A percentile compares a stretch with the other conserved stretches of the same genome.
These are phyloP conservation scores for Calendula officinalis DNA, from an alignment of 129 eudicot species.

Conservation along the genomic window DNA sequence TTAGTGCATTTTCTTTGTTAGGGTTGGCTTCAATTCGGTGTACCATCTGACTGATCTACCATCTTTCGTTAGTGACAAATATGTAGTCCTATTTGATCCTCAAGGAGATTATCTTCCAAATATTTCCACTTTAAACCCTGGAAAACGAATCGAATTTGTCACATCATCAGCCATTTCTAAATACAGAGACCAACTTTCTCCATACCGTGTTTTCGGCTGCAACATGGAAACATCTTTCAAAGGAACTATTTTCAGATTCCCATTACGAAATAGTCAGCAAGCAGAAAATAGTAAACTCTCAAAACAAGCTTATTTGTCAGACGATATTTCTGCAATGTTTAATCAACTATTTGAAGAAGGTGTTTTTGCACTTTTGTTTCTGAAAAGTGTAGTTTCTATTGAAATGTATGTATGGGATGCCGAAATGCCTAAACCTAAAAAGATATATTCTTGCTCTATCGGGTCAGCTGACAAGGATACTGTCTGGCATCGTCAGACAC, in stretches of 20 bases:
- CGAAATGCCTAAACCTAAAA: slow-evolving; percentile 66
- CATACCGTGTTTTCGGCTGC: slow-evolving; percentile 94
- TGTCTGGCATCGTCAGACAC: slow-evolving; percentile 82
- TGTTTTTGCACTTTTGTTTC: slow-evolving; percentile 67
- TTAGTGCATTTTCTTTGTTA: neutral
- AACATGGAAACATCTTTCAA: slow-evolving; percentile 74
- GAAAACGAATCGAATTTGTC: slow-evolving; percentile 88
- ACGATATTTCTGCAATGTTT: slow-evolving; percentile 74
- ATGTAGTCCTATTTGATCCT: slow-evolving; percentile 94
- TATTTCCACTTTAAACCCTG: slow-evolving; percentile 85
- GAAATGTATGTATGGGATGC: slow-evolving; percentile 94
- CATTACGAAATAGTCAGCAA: slow-evolving; percentile 84
- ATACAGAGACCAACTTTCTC: slow-evolving; percentile 83
- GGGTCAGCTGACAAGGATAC: slow-evolving; percentile 52
- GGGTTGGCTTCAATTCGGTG: slow-evolving; percentile 99
- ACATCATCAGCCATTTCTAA: slow-evolving; percentile 82
- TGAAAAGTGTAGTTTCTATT: slow-evolving; percentile 69
- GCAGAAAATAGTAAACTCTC: slow-evolving; percentile 92
- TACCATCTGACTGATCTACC: slow-evolving; percentile 97
- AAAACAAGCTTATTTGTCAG: slow-evolving; percentile 83
- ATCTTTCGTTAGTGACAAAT: slow-evolving; percentile 92
- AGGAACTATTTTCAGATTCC: slow-evolving; percentile 95
- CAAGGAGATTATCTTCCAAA: slow-evolving; percentile 94
- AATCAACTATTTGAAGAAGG: slow-evolving; percentile 82
- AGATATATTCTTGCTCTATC: slow-evolving; percentile 65